Evolutionary conservation across 1,139 yeast species (phyloP).

Genomic region (Candida pseudocylindracea): DNA sequence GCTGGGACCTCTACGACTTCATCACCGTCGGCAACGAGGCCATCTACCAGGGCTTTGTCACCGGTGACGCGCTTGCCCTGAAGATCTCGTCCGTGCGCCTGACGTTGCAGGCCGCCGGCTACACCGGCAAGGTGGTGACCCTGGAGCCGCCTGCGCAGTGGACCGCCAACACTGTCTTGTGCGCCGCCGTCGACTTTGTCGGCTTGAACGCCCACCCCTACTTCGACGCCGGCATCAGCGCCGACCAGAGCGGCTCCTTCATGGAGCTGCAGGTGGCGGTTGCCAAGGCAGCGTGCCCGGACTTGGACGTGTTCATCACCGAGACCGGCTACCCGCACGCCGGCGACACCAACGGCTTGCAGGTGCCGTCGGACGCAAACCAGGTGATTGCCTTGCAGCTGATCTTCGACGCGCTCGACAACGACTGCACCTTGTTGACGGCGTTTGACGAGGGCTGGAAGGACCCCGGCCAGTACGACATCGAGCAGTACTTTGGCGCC

Average conservation of each 20-base stretch:
- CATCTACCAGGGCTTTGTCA: slow-evolving; percentile 32
- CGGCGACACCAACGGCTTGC: slow-evolving; percentile 49
- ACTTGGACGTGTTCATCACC: slow-evolving; percentile 17
- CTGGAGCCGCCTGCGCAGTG: slow-evolving; percentile 76
- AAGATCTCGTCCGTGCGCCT: slow-evolving; percentile 45
- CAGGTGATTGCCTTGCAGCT: slow-evolving; percentile 47
- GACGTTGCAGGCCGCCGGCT: slow-evolving; percentile 43
- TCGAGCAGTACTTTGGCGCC: slow-evolving; percentile 75
- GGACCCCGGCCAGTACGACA: slow-evolving; percentile 59
- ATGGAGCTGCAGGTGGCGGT: slow-evolving; percentile 38
- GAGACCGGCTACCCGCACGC: slow-evolving; percentile 83
- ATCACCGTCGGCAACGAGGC: slow-evolving; percentile 84
- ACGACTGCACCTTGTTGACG: slow-evolving; percentile 48
- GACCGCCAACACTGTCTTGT: slow-evolving; percentile 38
- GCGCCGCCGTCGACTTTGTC: slow-evolving; percentile 52
- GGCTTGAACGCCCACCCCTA: slow-evolving; percentile 80
- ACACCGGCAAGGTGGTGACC: slow-evolving; percentile 55
- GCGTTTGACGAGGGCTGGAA: slow-evolving; percentile 76
- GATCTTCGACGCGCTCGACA: slow-evolving; percentile 25
- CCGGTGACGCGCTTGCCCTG: slow-evolving; percentile 31
- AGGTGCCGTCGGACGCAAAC: slow-evolving; percentile 48
- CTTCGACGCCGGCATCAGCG: slow-evolving; percentile 39
- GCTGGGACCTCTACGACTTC: slow-evolving; percentile 52
- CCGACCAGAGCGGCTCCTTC: slow-evolving; percentile 53
- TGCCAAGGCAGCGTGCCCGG: slow-evolving; percentile 6